Conservation (phyloP, 2,329 filamentous ascomycete species). For the Herpotrichia juniperi region DNA sequence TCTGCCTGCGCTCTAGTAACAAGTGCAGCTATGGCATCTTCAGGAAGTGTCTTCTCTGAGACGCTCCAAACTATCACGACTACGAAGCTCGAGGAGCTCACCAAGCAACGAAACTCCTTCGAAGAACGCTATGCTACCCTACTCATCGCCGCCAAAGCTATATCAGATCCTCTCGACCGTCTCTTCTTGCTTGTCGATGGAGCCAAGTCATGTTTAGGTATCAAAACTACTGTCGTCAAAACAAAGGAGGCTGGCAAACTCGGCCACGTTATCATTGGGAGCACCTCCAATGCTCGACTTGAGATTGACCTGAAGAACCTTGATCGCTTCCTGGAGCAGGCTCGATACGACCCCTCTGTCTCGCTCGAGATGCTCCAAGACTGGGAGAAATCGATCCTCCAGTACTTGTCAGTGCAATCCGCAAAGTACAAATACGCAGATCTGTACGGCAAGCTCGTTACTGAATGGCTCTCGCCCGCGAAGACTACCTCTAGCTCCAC, state of each 20-base stretch:
- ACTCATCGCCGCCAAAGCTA: constrained; percentile 12
- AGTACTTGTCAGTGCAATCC: constrained; percentile 43
- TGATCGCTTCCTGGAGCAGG: constrained; percentile 44
- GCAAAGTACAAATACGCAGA: constrained; percentile 42
- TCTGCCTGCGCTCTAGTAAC: too few species aligned
- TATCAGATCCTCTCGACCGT: constrained; percentile 29
- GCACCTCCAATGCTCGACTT: constrained; percentile 24
- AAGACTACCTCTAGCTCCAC: constrained; percentile 14
- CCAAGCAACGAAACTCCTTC: constrained; percentile 41
- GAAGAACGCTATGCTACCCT: constrained; percentile 32
- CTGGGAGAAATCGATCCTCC: constrained; percentile 37
- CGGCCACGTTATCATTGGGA: constrained; percentile 24
- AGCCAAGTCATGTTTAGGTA: constrained; percentile 33
- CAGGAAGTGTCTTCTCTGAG: constrained; percentile 41
- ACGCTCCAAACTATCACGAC: constrained; percentile 44
- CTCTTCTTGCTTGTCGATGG: constrained; percentile 33
- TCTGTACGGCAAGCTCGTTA: constrained; percentile 43
- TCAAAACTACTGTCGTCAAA: constrained; percentile 21
- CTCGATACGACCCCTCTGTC: constrained; percentile 43
- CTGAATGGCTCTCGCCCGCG: constrained; percentile 42
- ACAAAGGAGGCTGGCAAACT: constrained; percentile 10
- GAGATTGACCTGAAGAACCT: constrained; percentile 39
- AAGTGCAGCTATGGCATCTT: constrained; percentile 33
- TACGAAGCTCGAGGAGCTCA: constrained; percentile 45
- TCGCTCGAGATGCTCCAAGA: constrained; percentile 37